Evolutionary conservation across 2,329 filamentous ascomycete species (phyloP), one percentile per base, ranked within the genome.

Genomic region (Moelleriella libera): DNA sequence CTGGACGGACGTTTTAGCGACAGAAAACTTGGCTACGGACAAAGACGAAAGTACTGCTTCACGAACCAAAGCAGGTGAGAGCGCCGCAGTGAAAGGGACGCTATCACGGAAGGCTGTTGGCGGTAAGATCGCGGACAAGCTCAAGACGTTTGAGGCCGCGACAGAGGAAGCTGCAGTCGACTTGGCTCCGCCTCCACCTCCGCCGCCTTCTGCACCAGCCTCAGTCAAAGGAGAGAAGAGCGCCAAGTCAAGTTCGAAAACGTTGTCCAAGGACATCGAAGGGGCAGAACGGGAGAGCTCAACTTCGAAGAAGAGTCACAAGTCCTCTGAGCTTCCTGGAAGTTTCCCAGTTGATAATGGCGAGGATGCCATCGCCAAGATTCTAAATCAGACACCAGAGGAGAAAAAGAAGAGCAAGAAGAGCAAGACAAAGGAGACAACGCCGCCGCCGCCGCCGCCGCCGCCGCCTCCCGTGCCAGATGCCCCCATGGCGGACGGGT

Each of bases 271-370:
- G 50, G 61, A 59, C 21, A 50, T 60, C 28, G 62, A 63, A 5
- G 60, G 57, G 30, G 48, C 60, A 31, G 61, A 63, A 8, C 55
- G 59, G 49, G 54, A 55, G 49, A 50, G 49, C 46, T 46, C 60
- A 47, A 58, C 60, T 41, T 61, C 62, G 44, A 67, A 65, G 58
- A 61, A 61, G 51, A 55, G 47, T 44, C 49, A 49, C 14, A 55
- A 50, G 42, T 49, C 51, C 37, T 53, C 52, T 4, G 55, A 57
- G 41, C 44, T 57, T n/a, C 57, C 78, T 41, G 78, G 78, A 48
- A 74, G 73, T 51, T 82, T 82, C 57, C 78, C 78, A 29, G 65
- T 67, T 42, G 70, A 73, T 52, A 69, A 71, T 37, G 69, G 69
- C 52, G 68, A 72, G 45, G 63, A 71, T 54, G 70, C 72, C 50